A percentile compares a stretch with the other conserved stretches of the same genome.
Evolutionary conservation across 2,329 filamentous ascomycete species (phyloP).

Genomic region (Domatiomyces catenatus): DNA sequence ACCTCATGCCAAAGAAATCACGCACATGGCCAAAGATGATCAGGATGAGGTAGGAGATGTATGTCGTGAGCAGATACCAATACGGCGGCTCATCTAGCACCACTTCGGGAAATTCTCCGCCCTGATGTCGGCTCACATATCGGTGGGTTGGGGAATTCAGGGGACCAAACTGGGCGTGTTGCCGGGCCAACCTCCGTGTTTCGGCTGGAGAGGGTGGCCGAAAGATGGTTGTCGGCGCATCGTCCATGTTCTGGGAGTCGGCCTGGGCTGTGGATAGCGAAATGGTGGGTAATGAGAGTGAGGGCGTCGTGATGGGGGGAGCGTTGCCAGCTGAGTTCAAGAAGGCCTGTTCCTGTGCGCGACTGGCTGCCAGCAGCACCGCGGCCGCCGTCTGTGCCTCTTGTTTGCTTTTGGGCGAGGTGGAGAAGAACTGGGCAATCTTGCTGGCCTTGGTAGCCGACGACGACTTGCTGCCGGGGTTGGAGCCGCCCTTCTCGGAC

Average conservation of each 20-base stretch:
- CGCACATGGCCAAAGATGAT: conserved; percentile 90
- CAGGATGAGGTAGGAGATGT: conserved; percentile 92
- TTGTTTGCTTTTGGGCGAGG: conserved; percentile 60
- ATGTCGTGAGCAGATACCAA: conserved; percentile 92
- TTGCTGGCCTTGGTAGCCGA: conserved; percentile 53
- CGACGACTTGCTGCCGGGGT: conserved; percentile 28
- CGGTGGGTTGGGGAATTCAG: conserved; percentile 65
- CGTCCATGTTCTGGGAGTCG: conserved; percentile 58
- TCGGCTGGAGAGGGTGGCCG: conserved; percentile 77
- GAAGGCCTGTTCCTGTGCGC: conserved; percentile 41
- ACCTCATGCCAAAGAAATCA: conserved; percentile 95
- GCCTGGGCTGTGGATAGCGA: conserved; percentile 75
- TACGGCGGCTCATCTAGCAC: conserved; percentile 92
- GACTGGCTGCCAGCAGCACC: conserved; percentile 52
- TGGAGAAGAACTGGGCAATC: conserved; percentile 68
- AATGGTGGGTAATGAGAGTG: conserved; percentile 72
- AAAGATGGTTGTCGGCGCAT: conserved; percentile 65
- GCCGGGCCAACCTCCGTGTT: conserved; percentile 55
- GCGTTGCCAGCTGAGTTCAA: conserved; percentile 40
- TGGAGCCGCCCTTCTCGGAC: conserved; percentile 34
- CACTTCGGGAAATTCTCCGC: conserved; percentile 62
- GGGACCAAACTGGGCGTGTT: conserved; percentile 84
- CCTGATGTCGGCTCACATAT: conserved; percentile 78
- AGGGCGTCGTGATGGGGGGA: conserved; percentile 53
- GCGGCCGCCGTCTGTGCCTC: conserved; percentile 37